Base-by-base conservation (phyloP, 352 stramenopile genomes). In the Pythium rhizo-oryzae region DNA sequence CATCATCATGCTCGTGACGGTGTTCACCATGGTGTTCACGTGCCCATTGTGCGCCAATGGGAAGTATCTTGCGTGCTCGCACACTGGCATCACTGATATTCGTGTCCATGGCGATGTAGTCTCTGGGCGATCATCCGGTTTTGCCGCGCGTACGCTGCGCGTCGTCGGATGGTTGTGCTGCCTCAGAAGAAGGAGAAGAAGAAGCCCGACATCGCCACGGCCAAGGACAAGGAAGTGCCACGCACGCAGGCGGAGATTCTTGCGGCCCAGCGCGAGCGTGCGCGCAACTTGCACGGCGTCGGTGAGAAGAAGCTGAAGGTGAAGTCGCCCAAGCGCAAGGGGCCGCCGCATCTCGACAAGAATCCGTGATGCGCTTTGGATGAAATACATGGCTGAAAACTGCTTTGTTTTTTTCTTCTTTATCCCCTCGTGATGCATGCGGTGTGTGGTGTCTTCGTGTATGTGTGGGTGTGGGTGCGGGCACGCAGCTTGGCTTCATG, bases 21-120 rank as follows among this genome's bases (percentile, higher is more conserved):
- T 93, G 41, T 94, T 87, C 74, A 90, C 83, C 8, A 88, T 94
- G 83, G 84, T 89, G 30, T 91, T 92, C 74, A 92, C 87, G 16
- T 94, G 83, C 65, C 87, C 87, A 11, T 93, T 84, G 84, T 92
- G 76, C 25, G 74, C 51, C 28, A 28, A 12, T 7, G 15, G 19
- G 18, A 9, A 49, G 4, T 25, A n/a, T 4, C 21, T 12, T 46
- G 1, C 62, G 30, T 39, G 51, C 2, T 33, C 28, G 5, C 25
- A 18, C 50, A 1, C n/a, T 35, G 21, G 24, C 21, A 21, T 63
- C 28, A 23, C 19, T 65, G 30, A 43, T 43, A 44, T 35, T 49
- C 18, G 41, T 41, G 28, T 2, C 3, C 28, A 6, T 33, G 43
- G 43, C 13, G 60, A 13, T 67, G 46, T 59, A 90, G 81, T 63